phyloP scores from a whole-genome alignment of 768 basidiomycete species.

The Suillus plorans region DNA sequence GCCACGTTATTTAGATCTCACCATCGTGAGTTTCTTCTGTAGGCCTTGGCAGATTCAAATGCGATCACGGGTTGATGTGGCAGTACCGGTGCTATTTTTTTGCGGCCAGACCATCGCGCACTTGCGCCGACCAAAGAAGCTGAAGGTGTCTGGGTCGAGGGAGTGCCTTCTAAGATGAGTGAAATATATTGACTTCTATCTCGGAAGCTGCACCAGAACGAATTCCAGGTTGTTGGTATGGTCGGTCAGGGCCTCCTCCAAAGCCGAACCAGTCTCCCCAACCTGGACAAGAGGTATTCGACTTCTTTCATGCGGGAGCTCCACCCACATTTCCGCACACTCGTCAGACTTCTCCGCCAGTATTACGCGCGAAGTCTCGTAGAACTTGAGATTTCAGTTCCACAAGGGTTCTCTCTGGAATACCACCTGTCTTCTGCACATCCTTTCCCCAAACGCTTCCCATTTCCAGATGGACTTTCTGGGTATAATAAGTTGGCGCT shows the following conservation, averaged over 20 bases:
- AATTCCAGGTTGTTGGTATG: conserved; percentile 59
- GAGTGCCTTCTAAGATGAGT: conserved; percentile 24
- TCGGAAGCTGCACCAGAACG: conserved; percentile 41
- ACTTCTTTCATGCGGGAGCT: conserved; percentile 68
- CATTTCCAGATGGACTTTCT: conserved; percentile 73
- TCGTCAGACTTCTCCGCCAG: conserved; percentile 48
- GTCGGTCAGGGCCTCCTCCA: conserved; percentile 38
- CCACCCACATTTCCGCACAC: conserved; percentile 52
- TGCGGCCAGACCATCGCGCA: conserved; percentile 22
- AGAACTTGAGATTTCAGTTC: conserved; percentile 41
- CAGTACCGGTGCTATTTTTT: conserved; percentile 11
- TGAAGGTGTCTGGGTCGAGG: conserved; percentile 34
- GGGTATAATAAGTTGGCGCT: conserved; percentile 62
- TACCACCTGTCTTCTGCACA: conserved; percentile 62
- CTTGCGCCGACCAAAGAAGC: conserved; percentile 11
- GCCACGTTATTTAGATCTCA: conserved; percentile 25
- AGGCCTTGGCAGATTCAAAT: background rate
- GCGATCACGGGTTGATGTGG: background rate
- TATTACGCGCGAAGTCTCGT: conserved; percentile 47
- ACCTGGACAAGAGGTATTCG: conserved; percentile 53
- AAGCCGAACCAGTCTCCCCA: conserved; percentile 36
- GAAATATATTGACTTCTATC: conserved; percentile 24
- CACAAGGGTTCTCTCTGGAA: conserved; percentile 61
- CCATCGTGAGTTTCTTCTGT: conserved; percentile 18
- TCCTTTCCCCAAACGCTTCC: conserved; percentile 43